Evolutionary conservation across 1,284 basidiomycete species (phyloP).

Genomic region (Phaffia rhodozyma): DNA sequence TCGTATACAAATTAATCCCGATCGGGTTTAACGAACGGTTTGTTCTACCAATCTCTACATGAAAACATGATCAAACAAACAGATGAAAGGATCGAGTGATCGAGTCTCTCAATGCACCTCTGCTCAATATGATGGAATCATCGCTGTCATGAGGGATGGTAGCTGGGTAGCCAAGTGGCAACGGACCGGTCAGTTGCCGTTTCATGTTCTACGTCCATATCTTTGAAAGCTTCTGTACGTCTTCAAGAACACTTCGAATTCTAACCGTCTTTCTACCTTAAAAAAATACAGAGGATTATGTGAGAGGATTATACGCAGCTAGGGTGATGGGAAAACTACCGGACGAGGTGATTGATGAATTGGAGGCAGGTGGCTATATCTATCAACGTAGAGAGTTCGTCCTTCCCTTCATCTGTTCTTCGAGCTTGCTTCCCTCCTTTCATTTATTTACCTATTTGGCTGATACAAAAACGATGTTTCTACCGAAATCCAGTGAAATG

Average conservation of each 20-base stretch:
- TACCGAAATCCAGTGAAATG: no score
- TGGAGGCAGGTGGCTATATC: constrained; percentile 60
- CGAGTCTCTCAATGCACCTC: constrained; percentile 80
- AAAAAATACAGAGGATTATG: constrained; percentile 55
- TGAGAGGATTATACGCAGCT: constrained; percentile 74
- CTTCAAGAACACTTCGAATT: background rate
- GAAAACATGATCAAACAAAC: background rate
- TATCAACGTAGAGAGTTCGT: constrained; percentile 55
- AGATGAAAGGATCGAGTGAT: constrained; percentile 84
- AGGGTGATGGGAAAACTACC: constrained; percentile 76
- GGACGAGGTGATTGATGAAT: constrained; percentile 67
- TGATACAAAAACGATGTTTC: no score
- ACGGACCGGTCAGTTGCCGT: constrained; percentile 54
- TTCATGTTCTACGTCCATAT: background rate
- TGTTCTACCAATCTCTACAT: no score
- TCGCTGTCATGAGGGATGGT: constrained; percentile 72
- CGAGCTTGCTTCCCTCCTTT: background rate
- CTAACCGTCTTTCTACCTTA: background rate
- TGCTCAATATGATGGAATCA: constrained; percentile 85
- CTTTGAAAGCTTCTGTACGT: no score
- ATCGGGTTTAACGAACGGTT: no score
- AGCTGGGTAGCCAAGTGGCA: constrained; percentile 97
- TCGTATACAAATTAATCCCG: no score
- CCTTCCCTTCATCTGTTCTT: no score
- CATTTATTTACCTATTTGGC: background rate